phyloP scores from a whole-genome alignment of 2,329 filamentous ascomycete genomes.

The Alternaria triticimaculans region DNA sequence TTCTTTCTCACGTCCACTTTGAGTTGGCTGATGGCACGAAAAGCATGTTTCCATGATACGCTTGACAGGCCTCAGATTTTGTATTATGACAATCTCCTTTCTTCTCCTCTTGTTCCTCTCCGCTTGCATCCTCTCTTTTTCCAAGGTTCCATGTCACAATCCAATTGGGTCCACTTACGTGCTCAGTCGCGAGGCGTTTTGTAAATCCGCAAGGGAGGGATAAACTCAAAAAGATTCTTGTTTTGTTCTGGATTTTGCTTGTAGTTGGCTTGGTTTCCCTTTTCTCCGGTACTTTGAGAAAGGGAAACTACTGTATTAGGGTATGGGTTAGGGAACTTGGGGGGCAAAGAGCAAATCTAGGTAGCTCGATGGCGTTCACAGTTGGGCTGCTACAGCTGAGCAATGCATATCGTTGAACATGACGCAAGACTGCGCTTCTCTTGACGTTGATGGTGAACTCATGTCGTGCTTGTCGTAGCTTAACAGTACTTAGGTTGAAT shows the following conservation, averaged over 20 bases:
- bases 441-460: background rate
- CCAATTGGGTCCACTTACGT: constrained; percentile 26
- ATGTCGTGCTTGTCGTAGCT: background rate
- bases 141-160: constrained; percentile 10
- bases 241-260: constrained; percentile 19
- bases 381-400: constrained; percentile 13
- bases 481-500: background rate
- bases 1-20: constrained; percentile 22
- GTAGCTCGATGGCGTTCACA: constrained; percentile 9
- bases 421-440: background rate
- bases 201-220: constrained; percentile 33
- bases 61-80: constrained; percentile 35
- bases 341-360: constrained; percentile 13
- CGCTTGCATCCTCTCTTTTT: constrained; percentile 44
- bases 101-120: constrained; percentile 29
- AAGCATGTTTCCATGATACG: constrained; percentile 35
- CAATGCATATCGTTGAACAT: constrained; percentile 20
- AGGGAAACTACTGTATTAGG: constrained; percentile 21
- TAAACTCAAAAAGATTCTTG: constrained; percentile 29
- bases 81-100: constrained; percentile 44
- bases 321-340: constrained; percentile 11
- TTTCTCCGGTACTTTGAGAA: constrained; percentile 10
- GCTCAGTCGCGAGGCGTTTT: constrained; percentile 33
- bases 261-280: constrained; percentile 16
- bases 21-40: constrained; percentile 33